Percentiles rank a stretch among this genome's conserved stretches.
phyloP scores from a whole-genome alignment of 345 rosid genomes.

The Carallia pectinifolia region DNA sequence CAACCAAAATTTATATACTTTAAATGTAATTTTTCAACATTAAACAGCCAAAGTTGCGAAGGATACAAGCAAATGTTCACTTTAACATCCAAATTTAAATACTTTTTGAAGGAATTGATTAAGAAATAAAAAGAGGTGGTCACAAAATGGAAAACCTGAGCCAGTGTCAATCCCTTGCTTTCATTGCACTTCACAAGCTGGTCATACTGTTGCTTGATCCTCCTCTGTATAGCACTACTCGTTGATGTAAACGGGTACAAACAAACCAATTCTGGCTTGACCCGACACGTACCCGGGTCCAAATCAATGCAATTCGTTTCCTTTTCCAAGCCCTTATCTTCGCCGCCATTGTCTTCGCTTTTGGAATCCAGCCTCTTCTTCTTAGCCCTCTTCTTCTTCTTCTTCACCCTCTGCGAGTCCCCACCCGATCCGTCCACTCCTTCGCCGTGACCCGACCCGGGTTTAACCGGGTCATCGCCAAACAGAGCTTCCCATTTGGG shows the following conservation, averaged over 20 bases:
- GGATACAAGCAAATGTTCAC: too few species aligned
- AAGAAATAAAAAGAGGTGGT: not conserved
- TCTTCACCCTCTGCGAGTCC: slow-evolving; percentile 7
- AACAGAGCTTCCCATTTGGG: slow-evolving; percentile 34
- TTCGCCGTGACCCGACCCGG: slow-evolving; percentile 18
- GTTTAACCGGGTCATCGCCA: slow-evolving; percentile 7
- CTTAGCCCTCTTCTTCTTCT: slow-evolving; percentile 44
- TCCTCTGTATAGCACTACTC: slow-evolving; percentile 88
- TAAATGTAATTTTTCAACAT: not conserved
- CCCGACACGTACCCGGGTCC: slow-evolving; percentile 33
- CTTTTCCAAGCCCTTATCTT: slow-evolving; percentile 22
- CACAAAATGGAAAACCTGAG: slow-evolving; percentile 51
- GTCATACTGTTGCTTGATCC: slow-evolving; percentile 85
- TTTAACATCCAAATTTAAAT: too few species aligned
- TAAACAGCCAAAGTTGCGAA: too few species aligned
- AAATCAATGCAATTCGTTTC: slow-evolving; percentile 21
- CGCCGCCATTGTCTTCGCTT: slow-evolving; percentile 33
- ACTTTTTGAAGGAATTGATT: not conserved
- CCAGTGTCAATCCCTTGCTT: slow-evolving; percentile 64
- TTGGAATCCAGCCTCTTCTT: slow-evolving; percentile 45
- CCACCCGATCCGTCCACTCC: slow-evolving; percentile 18
- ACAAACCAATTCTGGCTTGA: slow-evolving; percentile 63
- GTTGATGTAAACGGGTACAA: slow-evolving; percentile 78
- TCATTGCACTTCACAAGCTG: slow-evolving; percentile 69
- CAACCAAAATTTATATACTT: too few species aligned